Conservation (phyloP, 2,329 filamentous ascomycete genomes). For the Diaporthe sp. region DNA sequence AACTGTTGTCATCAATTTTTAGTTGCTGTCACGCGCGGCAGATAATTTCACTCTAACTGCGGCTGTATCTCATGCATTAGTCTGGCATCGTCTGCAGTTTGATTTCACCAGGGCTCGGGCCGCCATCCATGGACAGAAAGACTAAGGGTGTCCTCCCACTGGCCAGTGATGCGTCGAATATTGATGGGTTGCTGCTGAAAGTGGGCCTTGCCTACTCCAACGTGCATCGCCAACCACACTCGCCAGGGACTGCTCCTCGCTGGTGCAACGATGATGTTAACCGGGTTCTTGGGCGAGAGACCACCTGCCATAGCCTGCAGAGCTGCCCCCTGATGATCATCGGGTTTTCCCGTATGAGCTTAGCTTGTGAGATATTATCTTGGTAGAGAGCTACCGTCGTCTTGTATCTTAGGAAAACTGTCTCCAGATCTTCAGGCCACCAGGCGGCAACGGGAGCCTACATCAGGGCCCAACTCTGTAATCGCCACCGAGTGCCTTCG, state of each 20-base stretch:
- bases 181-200: not conserved
- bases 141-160: not conserved
- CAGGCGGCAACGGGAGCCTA: not conserved
- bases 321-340: not conserved
- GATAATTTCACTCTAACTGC: not conserved
- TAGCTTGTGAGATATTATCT: not conserved
- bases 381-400: not conserved
- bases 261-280: not conserved
- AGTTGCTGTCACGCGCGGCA: not conserved
- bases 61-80: not conserved
- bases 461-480: not conserved
- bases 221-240: not conserved
- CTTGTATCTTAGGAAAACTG: not conserved
- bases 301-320: not conserved
- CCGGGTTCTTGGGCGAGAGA: not conserved
- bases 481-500: not conserved
- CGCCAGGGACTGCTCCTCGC: not conserved
- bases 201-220: not conserved
- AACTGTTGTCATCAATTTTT: too few relatives aligned
- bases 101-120: not conserved
- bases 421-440: not conserved
- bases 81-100: conserved; percentile 19
- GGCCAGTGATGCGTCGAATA: not conserved
- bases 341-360: not conserved
- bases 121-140: not conserved